Conservation (phyloP, 1,284 basidiomycete species). For the Leccinum pallidistipes region DNA sequence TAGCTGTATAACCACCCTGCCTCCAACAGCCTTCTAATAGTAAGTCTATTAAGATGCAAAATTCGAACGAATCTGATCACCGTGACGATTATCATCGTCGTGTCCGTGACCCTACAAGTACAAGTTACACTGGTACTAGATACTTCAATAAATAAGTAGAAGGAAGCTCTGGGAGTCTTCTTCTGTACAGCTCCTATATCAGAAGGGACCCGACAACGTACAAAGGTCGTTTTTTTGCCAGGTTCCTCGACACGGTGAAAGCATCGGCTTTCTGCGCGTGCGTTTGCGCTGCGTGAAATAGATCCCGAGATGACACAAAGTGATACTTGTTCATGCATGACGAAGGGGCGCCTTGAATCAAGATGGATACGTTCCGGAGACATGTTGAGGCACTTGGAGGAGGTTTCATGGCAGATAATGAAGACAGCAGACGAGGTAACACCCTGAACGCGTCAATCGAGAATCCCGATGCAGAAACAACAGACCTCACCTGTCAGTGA, state of each 20-base stretch:
- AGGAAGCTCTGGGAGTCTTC: too few relatives aligned
- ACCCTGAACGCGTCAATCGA: constrained; percentile 5
- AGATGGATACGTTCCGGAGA: constrained; percentile 32
- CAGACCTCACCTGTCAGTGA: constrained; percentile 13
- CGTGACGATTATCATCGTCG: too few relatives aligned
- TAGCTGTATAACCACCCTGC: too few relatives aligned
- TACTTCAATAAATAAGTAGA: too few relatives aligned
- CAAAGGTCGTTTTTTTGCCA: background rate
- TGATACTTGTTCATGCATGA: constrained; percentile 26
- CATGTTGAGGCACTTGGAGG: constrained; percentile 12
- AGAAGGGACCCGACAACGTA: too few relatives aligned
- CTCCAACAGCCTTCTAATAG: too few relatives aligned
- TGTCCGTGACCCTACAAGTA: too few relatives aligned
- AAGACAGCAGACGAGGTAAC: constrained; percentile 6
- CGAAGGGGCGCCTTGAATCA: constrained; percentile 6
- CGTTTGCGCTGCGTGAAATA: constrained; percentile 18
- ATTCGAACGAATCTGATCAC: too few relatives aligned
- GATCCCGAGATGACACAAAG: constrained; percentile 31
- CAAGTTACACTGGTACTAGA: too few relatives aligned
- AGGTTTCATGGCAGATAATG: constrained; percentile 26
- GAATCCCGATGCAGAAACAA: background rate
- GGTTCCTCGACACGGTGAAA: constrained; percentile 23
- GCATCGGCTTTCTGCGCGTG: constrained; percentile 32
- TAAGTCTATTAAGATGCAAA: too few relatives aligned
- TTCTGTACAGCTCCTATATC: too few relatives aligned